phyloP scores from a whole-genome alignment of 2,329 filamentous ascomycete species.

The Leptosphaerulina australis region DNA sequence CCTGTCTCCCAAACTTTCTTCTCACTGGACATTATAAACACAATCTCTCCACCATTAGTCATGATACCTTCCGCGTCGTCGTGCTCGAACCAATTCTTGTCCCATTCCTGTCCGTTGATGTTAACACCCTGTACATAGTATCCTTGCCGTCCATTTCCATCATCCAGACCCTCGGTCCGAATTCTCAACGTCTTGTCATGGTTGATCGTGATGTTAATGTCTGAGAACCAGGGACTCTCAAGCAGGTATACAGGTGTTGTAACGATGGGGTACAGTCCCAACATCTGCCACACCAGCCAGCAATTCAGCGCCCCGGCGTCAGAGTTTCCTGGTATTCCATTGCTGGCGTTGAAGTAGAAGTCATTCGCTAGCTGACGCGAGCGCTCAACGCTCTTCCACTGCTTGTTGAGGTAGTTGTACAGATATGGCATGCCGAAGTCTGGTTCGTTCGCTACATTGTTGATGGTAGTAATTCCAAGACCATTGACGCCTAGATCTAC shows the following conservation, averaged over 20 bases:
- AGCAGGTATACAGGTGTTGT: conserved; percentile 57
- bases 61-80: conserved; percentile 51
- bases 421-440: conserved; percentile 50
- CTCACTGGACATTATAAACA: conserved; percentile 39
- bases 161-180: conserved; percentile 47
- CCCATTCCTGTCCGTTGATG: conserved; percentile 60
- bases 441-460: conserved; percentile 50
- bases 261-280: conserved; percentile 57
- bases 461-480: conserved; percentile 46
- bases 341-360: conserved; percentile 49
- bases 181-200: conserved; percentile 54
- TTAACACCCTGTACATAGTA: conserved; percentile 61
- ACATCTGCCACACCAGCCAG: conserved; percentile 59
- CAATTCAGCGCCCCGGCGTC: conserved; percentile 57
- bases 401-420: conserved; percentile 52
- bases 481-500: conserved; percentile 46
- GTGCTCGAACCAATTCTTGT: conserved; percentile 63
- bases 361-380: conserved; percentile 46
- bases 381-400: conserved; percentile 45
- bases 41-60: conserved; percentile 43
- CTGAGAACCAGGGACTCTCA: conserved; percentile 54
- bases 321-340: conserved; percentile 55
- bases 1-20: conserved; percentile 42
- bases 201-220: conserved; percentile 47
- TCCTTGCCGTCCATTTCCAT: conserved; percentile 52